Base-by-base conservation (phyloP, 2,329 filamentous ascomycete species). In the Cryphonectria radicalis region DNA sequence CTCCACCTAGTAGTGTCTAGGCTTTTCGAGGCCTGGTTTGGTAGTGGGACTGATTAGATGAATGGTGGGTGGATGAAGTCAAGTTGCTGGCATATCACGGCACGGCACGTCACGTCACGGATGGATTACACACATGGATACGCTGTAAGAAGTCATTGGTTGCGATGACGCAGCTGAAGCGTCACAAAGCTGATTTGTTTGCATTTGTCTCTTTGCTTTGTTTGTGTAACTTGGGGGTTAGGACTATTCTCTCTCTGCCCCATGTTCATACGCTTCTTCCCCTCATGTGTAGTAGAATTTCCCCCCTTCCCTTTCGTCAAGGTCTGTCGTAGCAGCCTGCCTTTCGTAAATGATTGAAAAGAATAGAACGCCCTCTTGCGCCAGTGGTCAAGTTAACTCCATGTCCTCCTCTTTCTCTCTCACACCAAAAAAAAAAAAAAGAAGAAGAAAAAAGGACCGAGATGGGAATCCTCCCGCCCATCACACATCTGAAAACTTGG, bases 301-400 rank as follows among this genome's bases (percentile, higher is more conserved):
- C 22, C 7, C 22, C 40, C 22, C 55, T 3, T 6, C 35, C 40
- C 22, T 40, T 22, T 22, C 50, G 22, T 60, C 65, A 62, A 62
- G 19, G 66, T 43, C 37, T 67, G 55, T 62, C 66, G 66, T 62
- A n/a, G 57, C 66, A 62, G 25, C 57, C 66, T 67, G 55, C 37
- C 40, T 19, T 10, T 35, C 32, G 14, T 67, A 50, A 66, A 71
- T 40, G 53, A 69, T 55, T 42, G 50, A 64, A 62, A 67, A 59
- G 67, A 67, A 66, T 64, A 57, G 63, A 72, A 72, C 70, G 62
- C 70, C 70, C 63, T 64, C 37, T 67, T 70, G 67, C 70, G 67
- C 70, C 70, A 55, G 46, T 57, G 40, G 50, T 22, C 37, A 59
- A 68, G 5, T 50, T 8, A 55, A 62, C 60, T 64, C 60, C 62